phyloP scores from a whole-genome alignment of 495 filamentous ascomycete genomes.

The Bryoglossum gracile region DNA sequence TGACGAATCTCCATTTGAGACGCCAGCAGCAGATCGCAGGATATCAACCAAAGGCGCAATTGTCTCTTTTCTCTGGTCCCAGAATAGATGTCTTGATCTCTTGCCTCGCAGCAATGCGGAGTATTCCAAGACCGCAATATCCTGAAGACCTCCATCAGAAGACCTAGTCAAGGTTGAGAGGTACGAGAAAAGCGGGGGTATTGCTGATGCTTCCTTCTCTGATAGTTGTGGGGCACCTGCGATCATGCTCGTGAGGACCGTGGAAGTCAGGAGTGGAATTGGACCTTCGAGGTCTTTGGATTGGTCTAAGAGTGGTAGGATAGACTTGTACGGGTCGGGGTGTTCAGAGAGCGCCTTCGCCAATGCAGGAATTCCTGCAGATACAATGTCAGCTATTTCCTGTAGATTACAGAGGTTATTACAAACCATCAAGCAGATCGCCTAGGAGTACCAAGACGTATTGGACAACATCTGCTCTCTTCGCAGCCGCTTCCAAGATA shows the following conservation, averaged over 20 bases:
- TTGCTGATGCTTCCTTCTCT: conserved; percentile 51
- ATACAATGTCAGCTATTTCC: conserved; percentile 17
- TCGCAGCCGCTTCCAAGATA: conserved; percentile 72
- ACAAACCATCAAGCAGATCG: conserved; percentile 77
- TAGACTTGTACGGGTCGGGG: conserved; percentile 72
- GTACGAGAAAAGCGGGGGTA: conserved; percentile 82
- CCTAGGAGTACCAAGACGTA: conserved; percentile 86
- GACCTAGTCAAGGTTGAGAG: conserved; percentile 74
- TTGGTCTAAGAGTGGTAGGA: conserved; percentile 77
- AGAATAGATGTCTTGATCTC: conserved; percentile 75
- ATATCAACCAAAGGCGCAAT: conserved; percentile 77
- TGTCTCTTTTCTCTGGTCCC: conserved; percentile 78
- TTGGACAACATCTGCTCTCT: conserved; percentile 81
- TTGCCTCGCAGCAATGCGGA: conserved; percentile 75
- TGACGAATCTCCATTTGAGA: conserved; percentile 58
- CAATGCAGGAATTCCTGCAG: conserved; percentile 68
- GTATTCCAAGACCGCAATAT: conserved; percentile 90
- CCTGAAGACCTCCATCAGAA: conserved; percentile 80
- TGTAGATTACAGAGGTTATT: neutral
- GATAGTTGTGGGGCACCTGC: conserved; percentile 55
- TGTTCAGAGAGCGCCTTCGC: conserved; percentile 66
- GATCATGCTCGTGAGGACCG: conserved; percentile 76
- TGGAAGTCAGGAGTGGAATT: conserved; percentile 83
- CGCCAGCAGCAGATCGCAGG: conserved; percentile 68
- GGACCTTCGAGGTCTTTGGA: conserved; percentile 76